Base-by-base conservation (phyloP, 306 rosid species). In the Begonia masoniana region DNA sequence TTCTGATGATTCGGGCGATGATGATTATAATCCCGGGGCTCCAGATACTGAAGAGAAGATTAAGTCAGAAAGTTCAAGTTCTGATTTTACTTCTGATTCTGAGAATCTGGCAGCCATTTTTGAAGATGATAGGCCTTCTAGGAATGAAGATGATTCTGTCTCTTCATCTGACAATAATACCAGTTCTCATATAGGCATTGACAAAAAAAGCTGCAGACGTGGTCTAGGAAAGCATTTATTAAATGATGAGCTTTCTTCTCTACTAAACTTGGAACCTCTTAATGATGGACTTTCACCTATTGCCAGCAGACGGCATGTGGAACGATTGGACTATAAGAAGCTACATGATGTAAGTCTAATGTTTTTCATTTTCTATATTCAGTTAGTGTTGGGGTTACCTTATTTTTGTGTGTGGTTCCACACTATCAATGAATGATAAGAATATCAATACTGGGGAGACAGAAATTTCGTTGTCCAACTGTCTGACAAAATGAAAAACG, bases 281-380 rank as follows among this genome's bases (percentile, higher is more conserved):
- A 74, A 71, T 71, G 94, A 71, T 69, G 81, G 61, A 52, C 60
- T 56, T 61, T 48, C 71, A 50, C 81, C 72, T 60, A 68, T 64
- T 68, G 70, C 76, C 43, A 80, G 74, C 56, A 83, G 62, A 68
- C 79, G 99, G 54, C 69, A 67, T 2, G 63, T 79, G 56, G 93
- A 79, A 65, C 82, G 93, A 70, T 61, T 92, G 88, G 96, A 92
- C 87, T 92, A 92, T 80, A 80, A 86, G 72, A 86, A 62, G 78
- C 80, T 86, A 65, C 84, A 86, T 78, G 99, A 92, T 63, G 99
- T 92, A 73, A 92, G 96, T 92, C 15, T 58, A 47, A 50, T 17
- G 41, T 45, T 67, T 54, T 60, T 23, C 50, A 11, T 50, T 51
- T 45, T 66, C 63, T 42, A 58, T 46, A 60, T 47, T 31, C 61